Evolutionary conservation across 108 stramenopile species (phyloP).

Genomic region (Nitzschia putrida): DNA sequence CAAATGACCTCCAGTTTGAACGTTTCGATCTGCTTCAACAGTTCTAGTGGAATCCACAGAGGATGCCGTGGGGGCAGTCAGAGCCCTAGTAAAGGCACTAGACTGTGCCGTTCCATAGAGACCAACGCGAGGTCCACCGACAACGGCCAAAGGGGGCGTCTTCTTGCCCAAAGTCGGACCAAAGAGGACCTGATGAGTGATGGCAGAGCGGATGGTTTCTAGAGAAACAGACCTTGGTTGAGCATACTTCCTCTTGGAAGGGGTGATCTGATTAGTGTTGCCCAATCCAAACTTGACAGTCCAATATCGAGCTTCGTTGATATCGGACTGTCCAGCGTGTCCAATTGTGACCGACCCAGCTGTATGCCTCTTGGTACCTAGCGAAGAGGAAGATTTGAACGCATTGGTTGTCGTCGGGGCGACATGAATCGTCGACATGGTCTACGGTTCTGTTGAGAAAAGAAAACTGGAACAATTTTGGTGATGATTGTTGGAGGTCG

Average conservation of each 20-base stretch:
- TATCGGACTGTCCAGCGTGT: conserved; percentile 37
- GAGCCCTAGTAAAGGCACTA: conserved; percentile 46
- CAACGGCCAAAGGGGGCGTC: conserved; percentile 55
- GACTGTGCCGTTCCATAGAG: conserved; percentile 58
- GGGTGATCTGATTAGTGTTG: conserved; percentile 1
- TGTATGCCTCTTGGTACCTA: conserved; percentile 40
- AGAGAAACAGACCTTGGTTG: conserved; percentile 32
- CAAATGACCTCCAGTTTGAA: conserved; percentile 71
- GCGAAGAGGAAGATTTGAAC: conserved; percentile 42
- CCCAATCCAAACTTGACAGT: conserved; percentile 54
- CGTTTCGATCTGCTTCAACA: conserved; percentile 62
- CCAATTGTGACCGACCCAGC: conserved; percentile 33
- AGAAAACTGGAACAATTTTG: too few species aligned
- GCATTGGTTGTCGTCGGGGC: conserved; percentile 20
- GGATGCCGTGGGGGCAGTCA: conserved; percentile 16
- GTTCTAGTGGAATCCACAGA: conserved; percentile 8
- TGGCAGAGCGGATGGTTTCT: conserved; percentile 27
- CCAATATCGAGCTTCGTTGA: conserved; percentile 60
- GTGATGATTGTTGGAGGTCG: too few species aligned
- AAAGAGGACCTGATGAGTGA: conserved; percentile 46
- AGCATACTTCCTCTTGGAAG: conserved; percentile 33
- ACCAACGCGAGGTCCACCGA: conserved; percentile 71
- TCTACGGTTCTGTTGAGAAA: too few species aligned
- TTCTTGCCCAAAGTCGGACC: conserved; percentile 34
- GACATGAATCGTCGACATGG: conserved; percentile 22